Percentiles rank a stretch among this genome's conserved stretches.
phyloP scores from a whole-genome alignment of 768 basidiomycete genomes.

The Pulveroboletus sp. region DNA sequence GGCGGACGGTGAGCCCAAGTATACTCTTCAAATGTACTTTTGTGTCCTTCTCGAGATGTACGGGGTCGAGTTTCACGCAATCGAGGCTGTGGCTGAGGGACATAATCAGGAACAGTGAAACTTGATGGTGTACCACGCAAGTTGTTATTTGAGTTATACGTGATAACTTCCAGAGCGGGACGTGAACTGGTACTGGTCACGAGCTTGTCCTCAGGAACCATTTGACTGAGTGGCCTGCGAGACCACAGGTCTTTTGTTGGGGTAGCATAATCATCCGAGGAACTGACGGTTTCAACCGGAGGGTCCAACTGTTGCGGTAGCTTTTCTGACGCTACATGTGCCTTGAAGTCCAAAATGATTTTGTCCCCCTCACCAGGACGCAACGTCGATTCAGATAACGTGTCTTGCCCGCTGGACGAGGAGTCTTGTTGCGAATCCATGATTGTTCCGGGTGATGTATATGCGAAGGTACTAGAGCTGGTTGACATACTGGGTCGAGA shows the following conservation, averaged over 20 bases:
- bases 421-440: constrained; percentile 25
- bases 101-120: constrained; percentile 17
- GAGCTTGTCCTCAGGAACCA: constrained; percentile 19
- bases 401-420: constrained; percentile 29
- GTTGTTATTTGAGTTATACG: constrained; percentile 16
- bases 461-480: constrained; percentile 22
- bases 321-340: constrained; percentile 15
- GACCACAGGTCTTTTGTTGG: constrained; percentile 30
- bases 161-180: constrained; percentile 30
- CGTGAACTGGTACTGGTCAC: constrained; percentile 20
- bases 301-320: constrained; percentile 14
- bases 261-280: constrained; percentile 28
- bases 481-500: constrained; percentile 37
- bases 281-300: constrained; percentile 18
- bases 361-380: constrained; percentile 31
- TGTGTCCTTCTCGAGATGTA: constrained; percentile 26
- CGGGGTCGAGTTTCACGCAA: constrained; percentile 21
- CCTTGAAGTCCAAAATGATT: constrained; percentile 27
- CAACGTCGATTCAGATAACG: constrained; percentile 30
- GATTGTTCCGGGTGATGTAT: constrained; percentile 27
- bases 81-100: constrained; percentile 12
- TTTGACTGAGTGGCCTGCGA: constrained; percentile 29
- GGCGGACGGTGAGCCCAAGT: constrained; percentile 90
- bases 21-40: constrained; percentile 58
- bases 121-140: constrained; percentile 15